Evolutionary conservation across 345 rosid genomes (phyloP), one percentile per base, ranked within the genome.

Genomic region (Salix viminalis): DNA sequence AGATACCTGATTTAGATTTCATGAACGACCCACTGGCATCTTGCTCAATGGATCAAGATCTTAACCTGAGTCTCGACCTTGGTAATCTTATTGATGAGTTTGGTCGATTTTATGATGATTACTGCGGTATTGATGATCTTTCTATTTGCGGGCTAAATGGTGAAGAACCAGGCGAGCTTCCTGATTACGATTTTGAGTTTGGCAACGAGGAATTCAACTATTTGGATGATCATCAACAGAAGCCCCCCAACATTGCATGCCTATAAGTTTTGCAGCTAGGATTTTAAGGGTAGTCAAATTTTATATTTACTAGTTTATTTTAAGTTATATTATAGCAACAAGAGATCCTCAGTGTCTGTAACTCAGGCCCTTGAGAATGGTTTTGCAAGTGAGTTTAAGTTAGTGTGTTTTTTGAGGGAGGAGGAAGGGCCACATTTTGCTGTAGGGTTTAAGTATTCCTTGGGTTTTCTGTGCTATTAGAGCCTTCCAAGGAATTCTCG

Each of bases 181-280:
- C 97, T 0, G 97, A 95, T 77, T 93, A 54, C 50, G 92, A 92
- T 77, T 83, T 87, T 14, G 91, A 83, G 66, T 82, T 87, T 4
- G 84, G 81, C 56, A 86, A 79, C 46, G 84, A 85, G n/a, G 91
- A 90, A 21, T 85, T 84, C 64, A 77, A 71, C 13, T 82, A 75
- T 56, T 66, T 82, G 74, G 85, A 82, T 75, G 82, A 78, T 65
- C 78, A 60, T 66, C 75, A 73, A 37, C 76, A 80, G 4, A 80
- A 68, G 18, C 78, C 80, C 6, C 68, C 72, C 72, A 89, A 89
- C 69, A 89, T 89, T 2, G 79, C 86, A 5, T 93, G 97, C 91
- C 88, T 80, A 64, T 89, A 87, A 93, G 93, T 96, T 91, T 96
- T 93, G 96, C 90, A 88, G 94, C 83, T 88, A 85, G 88, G 86